Base-by-base conservation (phyloP, 306 rosid genomes). In the Dryas alaskensis region DNA sequence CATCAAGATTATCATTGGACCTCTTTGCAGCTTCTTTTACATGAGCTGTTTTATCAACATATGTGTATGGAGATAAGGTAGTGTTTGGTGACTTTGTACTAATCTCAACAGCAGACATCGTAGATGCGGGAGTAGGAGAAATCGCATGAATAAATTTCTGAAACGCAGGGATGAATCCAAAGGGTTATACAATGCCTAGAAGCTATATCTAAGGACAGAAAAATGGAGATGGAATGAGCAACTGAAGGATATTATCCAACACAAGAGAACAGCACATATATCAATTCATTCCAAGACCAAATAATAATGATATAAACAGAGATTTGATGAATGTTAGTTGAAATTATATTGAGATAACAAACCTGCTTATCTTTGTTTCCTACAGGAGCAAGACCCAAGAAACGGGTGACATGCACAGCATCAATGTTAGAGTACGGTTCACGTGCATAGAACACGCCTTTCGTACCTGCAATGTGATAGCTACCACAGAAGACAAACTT, bases 301-400 rank as follows among this genome's bases (percentile, higher is more conserved):
- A 60, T 13, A 4, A 54, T 4, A 70, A 22, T 22, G n/a, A 8
- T 43, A 49, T 9, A 31, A 14, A 2, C 7, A 43, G 19, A 14
- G 13, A 45, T n/a, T 9, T 39, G 58, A 73, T 64, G 47, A 59
- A 74, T 48, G 8, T 25, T 54, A 52, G 17, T 22, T 70, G 25
- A 70, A 70, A 12, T 4, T 5, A 8, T 43, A 19, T 13, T 43
- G 53, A 17, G 43, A 22, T 40, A 65, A 60, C 61, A 57, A 74
- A 92, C 99, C 99, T 94, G 96, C 79, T 94, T 94, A 48, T 92
- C 96, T 83, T 71, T 94, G 84, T 94, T 94, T 80, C 96, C 99
- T 74, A 94, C 97, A 12, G 90, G 47, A 10, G 97, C 97, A 79
- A 94, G 96, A 76, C 99, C 99, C 57, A 94, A 81, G 87, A 94